A percentile compares a stretch with the other conserved stretches of the same genome.
phyloP scores from a whole-genome alignment of 371 early-diverging fungal genomes.

The Circinella umbellata region DNA sequence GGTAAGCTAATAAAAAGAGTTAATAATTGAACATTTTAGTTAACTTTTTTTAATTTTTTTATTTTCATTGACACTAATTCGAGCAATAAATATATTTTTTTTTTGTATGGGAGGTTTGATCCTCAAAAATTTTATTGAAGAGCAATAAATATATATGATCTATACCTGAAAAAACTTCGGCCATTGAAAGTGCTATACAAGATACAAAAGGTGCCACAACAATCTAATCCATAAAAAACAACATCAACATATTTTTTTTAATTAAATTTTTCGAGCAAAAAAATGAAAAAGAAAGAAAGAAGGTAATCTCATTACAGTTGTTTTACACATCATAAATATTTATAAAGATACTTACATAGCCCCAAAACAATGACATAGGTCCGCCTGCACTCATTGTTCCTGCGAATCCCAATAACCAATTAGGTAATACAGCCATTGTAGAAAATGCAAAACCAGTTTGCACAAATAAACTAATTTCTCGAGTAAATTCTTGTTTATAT shows the following conservation, averaged over 20 bases:
- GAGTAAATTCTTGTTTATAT: conserved; percentile 31
- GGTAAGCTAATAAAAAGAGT: conserved; percentile 20
- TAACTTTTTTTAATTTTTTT: too few relatives aligned
- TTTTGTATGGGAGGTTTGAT: too few relatives aligned
- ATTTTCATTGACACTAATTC: too few relatives aligned
- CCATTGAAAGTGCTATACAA: conserved; percentile 44
- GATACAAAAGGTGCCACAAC: conserved; percentile 39
- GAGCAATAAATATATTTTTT: too few relatives aligned
- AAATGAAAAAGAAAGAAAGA: too few relatives aligned
- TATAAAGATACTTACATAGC: conserved; percentile 8
- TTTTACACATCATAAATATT: too few relatives aligned
- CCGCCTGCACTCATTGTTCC: conserved; percentile 34
- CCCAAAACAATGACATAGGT: conserved; percentile 38
- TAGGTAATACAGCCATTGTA: conserved; percentile 34
- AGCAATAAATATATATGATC: too few relatives aligned
- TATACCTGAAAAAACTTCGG: conserved; percentile 41
- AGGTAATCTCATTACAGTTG: too few relatives aligned
- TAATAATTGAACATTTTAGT: too few relatives aligned
- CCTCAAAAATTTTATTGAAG: too few relatives aligned
- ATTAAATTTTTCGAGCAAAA: too few relatives aligned
- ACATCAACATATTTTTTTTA: too few relatives aligned
- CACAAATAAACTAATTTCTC: conserved; percentile 28
- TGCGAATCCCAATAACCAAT: conserved; percentile 33
- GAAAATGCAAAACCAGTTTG: conserved; percentile 32
- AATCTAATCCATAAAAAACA: conserved; percentile 21